Base-by-base conservation (phyloP, 495 filamentous ascomycete species). In the Monascus purpureus region DNA sequence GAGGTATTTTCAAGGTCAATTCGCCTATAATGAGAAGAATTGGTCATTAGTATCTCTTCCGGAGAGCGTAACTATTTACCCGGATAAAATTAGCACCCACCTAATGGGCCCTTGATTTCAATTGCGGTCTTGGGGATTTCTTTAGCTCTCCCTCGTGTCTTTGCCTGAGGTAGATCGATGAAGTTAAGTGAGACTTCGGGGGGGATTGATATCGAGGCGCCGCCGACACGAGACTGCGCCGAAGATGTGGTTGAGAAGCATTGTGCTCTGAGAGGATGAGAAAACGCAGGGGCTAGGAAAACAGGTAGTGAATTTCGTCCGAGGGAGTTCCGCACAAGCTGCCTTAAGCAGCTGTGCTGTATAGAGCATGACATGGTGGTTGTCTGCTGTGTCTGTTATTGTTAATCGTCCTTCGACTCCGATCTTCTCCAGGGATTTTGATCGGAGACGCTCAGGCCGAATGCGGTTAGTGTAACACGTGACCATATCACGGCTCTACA, bases 171-270 rank as follows among this genome's bases (percentile, higher is more conserved):
- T 25, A 77, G 67, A 29, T 80, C 64, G 25, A 81, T 60, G 19
- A 72, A 53, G 22, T 56, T 61, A 36, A 96, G 62, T 18, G 74
- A 73, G 19, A 95, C 87, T 40, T 84, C 80, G 0, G 80, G 74
- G 2, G 90, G 90, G 3, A 95, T 66, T 28, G 82, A 76, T 40
- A 97, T 68, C 18, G 85, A 70, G 26, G 81, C 77, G 41, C 70
- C 65, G 43, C 88, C 88, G 36, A 95, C 76, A 61, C 93, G 84
- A 30, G 88, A 95, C 35, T 61, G 61, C 32, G 61, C 57, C 49
- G 44, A 58, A 17, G 75, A 45, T 19, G 82, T 77, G 26, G 70
- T 74, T 5, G 82, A 80, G 65, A 95, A 93, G 36, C 63, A 55
- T 56, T 76, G 69, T 37, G 64, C 49, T 17, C 64, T 51, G 17